These are phyloP conservation scores for Arthroderma sp. DNA, from an alignment of 2,329 filamentous ascomycete species.

Conservation along the genomic window DNA sequence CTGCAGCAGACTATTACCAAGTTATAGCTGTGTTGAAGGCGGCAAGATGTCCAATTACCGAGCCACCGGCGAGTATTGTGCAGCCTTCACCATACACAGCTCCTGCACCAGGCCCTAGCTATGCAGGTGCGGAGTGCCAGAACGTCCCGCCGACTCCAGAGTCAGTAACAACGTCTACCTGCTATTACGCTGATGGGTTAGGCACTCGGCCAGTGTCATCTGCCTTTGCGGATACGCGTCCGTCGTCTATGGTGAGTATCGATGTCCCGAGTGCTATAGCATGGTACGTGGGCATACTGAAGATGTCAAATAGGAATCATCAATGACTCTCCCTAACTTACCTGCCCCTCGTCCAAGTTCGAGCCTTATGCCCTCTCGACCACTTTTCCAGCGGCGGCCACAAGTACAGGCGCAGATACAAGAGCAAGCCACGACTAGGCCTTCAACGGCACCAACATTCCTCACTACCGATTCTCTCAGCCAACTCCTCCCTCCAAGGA, in stretches of 20 bases:
- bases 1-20: conserved; percentile 31
- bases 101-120: background rate
- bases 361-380: background rate
- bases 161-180: background rate
- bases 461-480: conserved; percentile 23
- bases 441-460: conserved; percentile 20
- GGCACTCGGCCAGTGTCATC: background rate
- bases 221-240: conserved; percentile 7
- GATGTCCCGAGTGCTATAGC: no score
- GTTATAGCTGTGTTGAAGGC: conserved; percentile 32
- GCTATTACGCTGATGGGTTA: background rate
- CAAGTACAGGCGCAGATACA: background rate
- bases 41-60: conserved; percentile 34
- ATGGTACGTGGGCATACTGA: background rate
- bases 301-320: conserved; percentile 6
- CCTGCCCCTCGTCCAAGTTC: conserved; percentile 1
- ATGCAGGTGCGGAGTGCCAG: background rate
- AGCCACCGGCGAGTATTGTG: conserved; percentile 20
- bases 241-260: conserved; percentile 5
- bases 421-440: conserved; percentile 10
- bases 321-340: conserved; percentile 3
- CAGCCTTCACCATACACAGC: background rate
- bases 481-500: conserved; percentile 31
- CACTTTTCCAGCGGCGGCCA: background rate
- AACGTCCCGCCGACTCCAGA: conserved; percentile 1